Evolutionary conservation across 108 stramenopile species (phyloP).

Genomic region (Pseudonitzschia multiseries): DNA sequence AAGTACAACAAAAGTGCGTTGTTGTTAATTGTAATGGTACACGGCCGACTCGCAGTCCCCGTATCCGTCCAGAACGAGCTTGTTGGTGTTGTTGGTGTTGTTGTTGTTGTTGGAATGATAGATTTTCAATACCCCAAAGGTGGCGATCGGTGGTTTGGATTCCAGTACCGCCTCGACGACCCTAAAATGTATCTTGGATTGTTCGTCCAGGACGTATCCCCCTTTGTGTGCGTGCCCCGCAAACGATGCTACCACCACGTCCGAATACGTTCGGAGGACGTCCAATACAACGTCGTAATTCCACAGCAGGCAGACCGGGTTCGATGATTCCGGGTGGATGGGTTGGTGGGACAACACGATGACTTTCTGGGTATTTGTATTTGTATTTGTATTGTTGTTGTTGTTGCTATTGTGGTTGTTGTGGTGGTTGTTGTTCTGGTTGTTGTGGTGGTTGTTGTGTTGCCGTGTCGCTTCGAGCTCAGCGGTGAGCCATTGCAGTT

Average conservation of each 20-base stretch:
- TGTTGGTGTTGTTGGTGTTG: too few species aligned
- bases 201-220: slow-evolving; percentile 70
- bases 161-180: slow-evolving; percentile 81
- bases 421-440: too few species aligned
- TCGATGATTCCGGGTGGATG: slow-evolving; percentile 63
- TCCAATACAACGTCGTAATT: slow-evolving; percentile 72
- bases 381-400: too few species aligned
- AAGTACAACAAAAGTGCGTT: too few species aligned
- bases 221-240: slow-evolving; percentile 84
- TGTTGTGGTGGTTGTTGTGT: too few species aligned
- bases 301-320: slow-evolving; percentile 71
- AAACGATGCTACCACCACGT: slow-evolving; percentile 71
- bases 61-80: slow-evolving; percentile 57
- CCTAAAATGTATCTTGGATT: slow-evolving; percentile 82
- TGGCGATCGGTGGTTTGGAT: slow-evolving; percentile 50
- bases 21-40: slow-evolving; percentile 39
- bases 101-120: too few species aligned
- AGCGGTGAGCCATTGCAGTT: slow-evolving; percentile 67
- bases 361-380: slow-evolving; percentile 41
- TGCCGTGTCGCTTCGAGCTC: slow-evolving; percentile 46
- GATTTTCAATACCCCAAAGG: slow-evolving; percentile 75
- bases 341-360: slow-evolving; percentile 79
- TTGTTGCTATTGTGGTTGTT: too few species aligned
- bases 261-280: slow-evolving; percentile 52
- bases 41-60: slow-evolving; percentile 74